Percentiles rank a stretch among this genome's conserved stretches.
phyloP scores from a whole-genome alignment of 768 basidiomycete genomes.

The Trametes coccinea region DNA sequence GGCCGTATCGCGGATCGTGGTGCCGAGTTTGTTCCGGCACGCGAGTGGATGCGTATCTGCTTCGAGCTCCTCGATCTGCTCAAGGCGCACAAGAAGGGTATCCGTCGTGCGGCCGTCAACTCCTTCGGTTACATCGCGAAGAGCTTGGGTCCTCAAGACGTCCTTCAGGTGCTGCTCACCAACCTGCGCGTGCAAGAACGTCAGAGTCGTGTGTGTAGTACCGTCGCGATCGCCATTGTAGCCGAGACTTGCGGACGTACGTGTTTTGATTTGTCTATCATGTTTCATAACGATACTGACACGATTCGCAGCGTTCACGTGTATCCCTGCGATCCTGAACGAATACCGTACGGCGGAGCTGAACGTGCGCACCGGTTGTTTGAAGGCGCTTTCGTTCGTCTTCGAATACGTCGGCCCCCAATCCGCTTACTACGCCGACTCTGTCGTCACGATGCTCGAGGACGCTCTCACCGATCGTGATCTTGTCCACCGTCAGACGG shows the following conservation, averaged over 20 bases:
- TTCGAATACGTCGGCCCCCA: slow-evolving; percentile 99
- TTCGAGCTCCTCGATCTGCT: slow-evolving; percentile 96
- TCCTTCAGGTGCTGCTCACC: slow-evolving; percentile 91
- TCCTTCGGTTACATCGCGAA: slow-evolving; percentile 99
- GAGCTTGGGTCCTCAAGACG: slow-evolving; percentile 98
- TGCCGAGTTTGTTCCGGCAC: slow-evolving; percentile 96
- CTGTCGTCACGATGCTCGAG: slow-evolving; percentile 96
- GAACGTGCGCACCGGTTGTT: slow-evolving; percentile 97
- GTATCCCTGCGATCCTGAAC: slow-evolving; percentile 97
- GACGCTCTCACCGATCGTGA: slow-evolving; percentile 98
- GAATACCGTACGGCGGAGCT: slow-evolving; percentile 98
- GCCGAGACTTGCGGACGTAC: slow-evolving; percentile 86
- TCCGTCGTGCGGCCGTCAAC: slow-evolving; percentile 97
- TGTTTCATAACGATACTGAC: neutral
- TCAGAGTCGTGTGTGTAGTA: slow-evolving; percentile 97
- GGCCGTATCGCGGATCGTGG: slow-evolving; percentile 99
- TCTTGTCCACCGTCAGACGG: slow-evolving; percentile 97
- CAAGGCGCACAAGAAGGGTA: slow-evolving; percentile 99
- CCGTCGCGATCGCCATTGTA: slow-evolving; percentile 95
- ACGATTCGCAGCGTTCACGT: slow-evolving; percentile 76
- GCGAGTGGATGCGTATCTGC: slow-evolving; percentile 99
- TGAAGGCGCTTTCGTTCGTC: slow-evolving; percentile 97
- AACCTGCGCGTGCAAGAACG: slow-evolving; percentile 98
- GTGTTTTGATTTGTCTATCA: slow-evolving; percentile 19
- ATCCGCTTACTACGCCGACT: slow-evolving; percentile 96